Evolutionary conservation across 768 basidiomycete species (phyloP), one percentile per base, ranked within the genome.

Genomic region (Agaricus blazei): DNA sequence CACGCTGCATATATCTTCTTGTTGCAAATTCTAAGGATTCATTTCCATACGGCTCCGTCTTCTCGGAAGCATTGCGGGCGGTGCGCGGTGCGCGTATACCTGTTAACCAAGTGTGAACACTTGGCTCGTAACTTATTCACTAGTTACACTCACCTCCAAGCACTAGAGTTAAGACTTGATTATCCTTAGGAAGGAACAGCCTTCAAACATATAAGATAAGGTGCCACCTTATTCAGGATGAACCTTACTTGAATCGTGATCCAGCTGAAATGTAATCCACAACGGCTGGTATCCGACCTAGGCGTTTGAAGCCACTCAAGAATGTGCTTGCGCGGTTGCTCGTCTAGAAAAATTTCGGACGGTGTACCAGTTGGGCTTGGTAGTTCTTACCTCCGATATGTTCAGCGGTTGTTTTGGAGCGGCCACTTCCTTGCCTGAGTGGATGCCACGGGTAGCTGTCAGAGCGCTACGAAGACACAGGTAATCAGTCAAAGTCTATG

Each of bases 261-360:
- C 95, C 96, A 36, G 93, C 83, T 41, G 94, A 85, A 51, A 98
- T 93, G 65, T 91, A 97, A 40, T 98, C 95, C 15, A 98, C 91
- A 9, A 96, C 74, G 8, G 89, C 97, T 1, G 87, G 77, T 52
- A 95, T 83, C 59, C 80, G 82, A 5, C 95, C 94, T 49, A 84
- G 73, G 28, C 96, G 86, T 71, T 97, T 98, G 78, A 98, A 95
- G 42, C 87, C 81, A 55, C 90, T 90, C 41, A 98, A 70, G 72
- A 94, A 98, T 51, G 91, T 89, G 27, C 81, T 82, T 1, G 95
- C 96, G 52, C 93, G 88, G 52, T 77, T 71, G 54, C 72, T 77
- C 27, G 82, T 81, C 85, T 92, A 59, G 23, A 52, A 34, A 50
- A 41, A 23, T 52, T 14, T 31, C 63, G 40, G 59, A 48, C 36